Evolutionary conservation across 164 flowering plant species (phyloP), one percentile per base, ranked within the genome.

Genomic region (Buxus sempervirens): DNA sequence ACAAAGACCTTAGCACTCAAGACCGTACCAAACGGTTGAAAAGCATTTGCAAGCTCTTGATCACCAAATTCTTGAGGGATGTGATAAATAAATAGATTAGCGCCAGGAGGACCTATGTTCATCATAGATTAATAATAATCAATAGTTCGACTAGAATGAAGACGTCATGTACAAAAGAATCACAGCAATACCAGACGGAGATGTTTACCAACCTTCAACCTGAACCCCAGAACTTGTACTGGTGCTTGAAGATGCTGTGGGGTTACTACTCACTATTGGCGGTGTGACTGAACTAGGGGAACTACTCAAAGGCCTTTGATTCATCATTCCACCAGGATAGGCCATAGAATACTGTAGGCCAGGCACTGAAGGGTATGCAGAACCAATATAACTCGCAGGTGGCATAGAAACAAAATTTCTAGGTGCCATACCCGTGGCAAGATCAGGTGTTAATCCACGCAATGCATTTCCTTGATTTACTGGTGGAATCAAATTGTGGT

Each of bases 31-130:
- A 86, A 96, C 62, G 79, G 65, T 71, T 86, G 89, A 76, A 96
- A 96, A 56, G 97, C 92, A 71, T 81, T 80, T 57, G 95, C 89
- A 73, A 93, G 97, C 69, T 96, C 98, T 68, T 81, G 82, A 81
- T 93, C 98, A 63, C 95, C 97, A 80, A 83, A 96, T 76, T 96
- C 99, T 91, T 90, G 96, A 75, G 99, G 99, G 72, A 96, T 96
- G 75, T 96, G 97, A 82, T 93, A 96, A 26, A 96, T 93, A 78
- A 96, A 96, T 72, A 96, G 72, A 82, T 96, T 96, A 45, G 99
- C 94, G 63, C 99, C 99, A 70, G 91, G 91, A 66, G 99, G 99
- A 81, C 99, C 99, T 96, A 82, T 62, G 58, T 25, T 62, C 54
- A 70, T 68, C 20, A 54, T 28, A 9, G 77, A 21, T 26, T 27